Evolutionary conservation across 2,329 filamentous ascomycete genomes (phyloP), one percentile per base, ranked within the genome.

Genomic region (Penicillium sp.): DNA sequence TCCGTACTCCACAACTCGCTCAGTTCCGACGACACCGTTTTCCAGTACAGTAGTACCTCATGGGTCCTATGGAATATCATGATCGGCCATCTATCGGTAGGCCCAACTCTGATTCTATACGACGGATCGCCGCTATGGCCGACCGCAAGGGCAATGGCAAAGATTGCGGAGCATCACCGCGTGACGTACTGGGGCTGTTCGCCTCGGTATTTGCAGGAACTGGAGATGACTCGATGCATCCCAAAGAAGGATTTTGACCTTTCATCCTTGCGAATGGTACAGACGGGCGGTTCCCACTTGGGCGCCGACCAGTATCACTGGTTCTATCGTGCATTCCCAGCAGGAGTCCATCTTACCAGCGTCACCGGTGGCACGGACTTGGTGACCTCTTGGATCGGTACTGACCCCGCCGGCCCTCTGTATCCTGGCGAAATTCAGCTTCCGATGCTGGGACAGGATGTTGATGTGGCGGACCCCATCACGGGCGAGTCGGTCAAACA

Each of bases 361-460:
- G 65, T 76, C 4, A 75, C 75, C 4, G 77, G 77, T 16, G 77
- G 77, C 9, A 79, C 77, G 0, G 77, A 80, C 48, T 70, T 76
- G 10, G 74, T 71, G 1, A 76, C 74, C 2, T 75, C 71, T 2
- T 74, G 58, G 58, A 52, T 75, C 51, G 73, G 73, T n/a, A 71
- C 68, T 27, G 73, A 76, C 52, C 74, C 74, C 0, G 68, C 69
- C 6, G 72, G 72, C 7, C 72, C 73, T 0, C 63, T 79, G 0
- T 69, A 76, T 51, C 65, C 71, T 0, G 76, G 76, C 25, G 75
- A 78, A 54, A 76, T 77, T 61, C 74, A 77, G 50, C 67, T 76
- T 35, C 70, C 71, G 42, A 73, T 70, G 9, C 64, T 79, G 10
- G 76, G 77, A 3, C 73, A 75, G 63, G 73, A 74, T 46, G 74